Conservation (phyloP, 2,329 filamentous ascomycete genomes). For the Botryosphaeria agaves region DNA sequence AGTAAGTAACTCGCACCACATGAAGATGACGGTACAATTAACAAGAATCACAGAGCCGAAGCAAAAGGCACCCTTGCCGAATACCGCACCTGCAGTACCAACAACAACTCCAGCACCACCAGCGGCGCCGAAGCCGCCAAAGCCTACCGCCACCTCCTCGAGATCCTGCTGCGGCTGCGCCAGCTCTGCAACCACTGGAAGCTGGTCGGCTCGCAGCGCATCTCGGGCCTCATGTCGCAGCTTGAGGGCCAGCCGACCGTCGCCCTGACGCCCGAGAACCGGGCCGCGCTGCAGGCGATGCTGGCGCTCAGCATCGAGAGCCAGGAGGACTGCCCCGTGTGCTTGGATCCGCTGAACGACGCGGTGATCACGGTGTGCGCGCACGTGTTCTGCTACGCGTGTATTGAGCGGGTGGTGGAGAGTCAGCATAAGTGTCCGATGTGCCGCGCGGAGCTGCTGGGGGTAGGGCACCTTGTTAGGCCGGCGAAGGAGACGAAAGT, state of each 20-base stretch:
- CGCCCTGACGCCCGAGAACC: conserved; percentile 53
- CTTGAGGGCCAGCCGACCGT: conserved; percentile 53
- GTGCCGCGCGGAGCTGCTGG: conserved; percentile 53
- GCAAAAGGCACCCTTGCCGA: conserved; percentile 53
- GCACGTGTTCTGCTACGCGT: conserved; percentile 59
- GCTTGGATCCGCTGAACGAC: conserved; percentile 51
- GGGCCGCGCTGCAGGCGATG: conserved; percentile 53
- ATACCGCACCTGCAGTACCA: conserved; percentile 22
- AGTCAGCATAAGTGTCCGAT: conserved; percentile 69
- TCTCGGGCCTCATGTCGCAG: conserved; percentile 53
- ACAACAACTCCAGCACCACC: conserved; percentile 20
- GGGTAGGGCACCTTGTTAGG: conserved; percentile 44
- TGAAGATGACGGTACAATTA: not conserved
- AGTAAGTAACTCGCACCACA: too few species aligned
- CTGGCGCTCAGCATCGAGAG: conserved; percentile 62
- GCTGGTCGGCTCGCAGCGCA: conserved; percentile 50
- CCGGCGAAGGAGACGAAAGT: conserved; percentile 37
- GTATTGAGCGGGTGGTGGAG: conserved; percentile 58
- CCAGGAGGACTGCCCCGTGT: conserved; percentile 71
- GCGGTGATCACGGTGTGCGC: conserved; percentile 77
- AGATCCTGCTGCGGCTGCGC: conserved; percentile 64
- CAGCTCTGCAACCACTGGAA: conserved; percentile 86
- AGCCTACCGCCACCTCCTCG: conserved; percentile 58
- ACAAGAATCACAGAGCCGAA: too few species aligned
- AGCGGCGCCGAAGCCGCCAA: conserved; percentile 12